phyloP scores from a whole-genome alignment of 345 rosid species.

The Brassica juncea region DNA sequence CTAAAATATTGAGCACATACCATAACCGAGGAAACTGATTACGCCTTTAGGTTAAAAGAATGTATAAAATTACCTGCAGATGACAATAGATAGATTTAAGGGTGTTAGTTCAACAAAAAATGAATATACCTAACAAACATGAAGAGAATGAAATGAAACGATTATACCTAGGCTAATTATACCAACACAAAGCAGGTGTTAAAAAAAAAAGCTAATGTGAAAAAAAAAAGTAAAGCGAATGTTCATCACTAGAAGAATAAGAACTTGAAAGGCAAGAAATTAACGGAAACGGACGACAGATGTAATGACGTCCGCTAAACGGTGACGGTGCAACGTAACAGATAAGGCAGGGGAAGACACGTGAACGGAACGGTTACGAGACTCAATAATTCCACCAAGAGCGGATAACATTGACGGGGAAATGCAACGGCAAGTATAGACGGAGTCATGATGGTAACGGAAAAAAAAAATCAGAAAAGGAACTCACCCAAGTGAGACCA shows the following conservation, averaged over 20 bases:
- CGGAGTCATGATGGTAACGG: slow-evolving; percentile 3
- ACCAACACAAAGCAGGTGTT: neutral
- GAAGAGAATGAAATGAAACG: neutral
- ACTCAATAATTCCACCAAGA: neutral
- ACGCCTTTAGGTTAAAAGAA: neutral
- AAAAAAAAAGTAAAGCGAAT: neutral
- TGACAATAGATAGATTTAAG: neutral
- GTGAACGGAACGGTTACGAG: slow-evolving; percentile 1
- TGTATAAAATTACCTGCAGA: slow-evolving; percentile 20
- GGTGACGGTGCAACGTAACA: slow-evolving; percentile 1
- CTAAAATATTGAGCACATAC: slow-evolving; percentile 6
- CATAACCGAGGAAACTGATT: neutral
- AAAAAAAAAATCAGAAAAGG: neutral
- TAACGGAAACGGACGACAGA: slow-evolving; percentile 15
- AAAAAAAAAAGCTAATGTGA: neutral
- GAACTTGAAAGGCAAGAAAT: neutral
- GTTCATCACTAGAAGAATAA: neutral
- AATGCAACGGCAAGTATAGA: slow-evolving; percentile 10
- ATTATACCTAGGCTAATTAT: neutral
- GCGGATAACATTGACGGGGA: slow-evolving; percentile 5
- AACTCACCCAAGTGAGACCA: slow-evolving; percentile 35
- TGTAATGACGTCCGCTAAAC: slow-evolving; percentile 7
- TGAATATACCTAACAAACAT: neutral
- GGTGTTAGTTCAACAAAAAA: slow-evolving; percentile 6
- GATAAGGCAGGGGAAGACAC: slow-evolving; percentile 8